Evolutionary conservation across 163 green algal genomes (phyloP).

Genomic region (Scenedesmus sp.): DNA sequence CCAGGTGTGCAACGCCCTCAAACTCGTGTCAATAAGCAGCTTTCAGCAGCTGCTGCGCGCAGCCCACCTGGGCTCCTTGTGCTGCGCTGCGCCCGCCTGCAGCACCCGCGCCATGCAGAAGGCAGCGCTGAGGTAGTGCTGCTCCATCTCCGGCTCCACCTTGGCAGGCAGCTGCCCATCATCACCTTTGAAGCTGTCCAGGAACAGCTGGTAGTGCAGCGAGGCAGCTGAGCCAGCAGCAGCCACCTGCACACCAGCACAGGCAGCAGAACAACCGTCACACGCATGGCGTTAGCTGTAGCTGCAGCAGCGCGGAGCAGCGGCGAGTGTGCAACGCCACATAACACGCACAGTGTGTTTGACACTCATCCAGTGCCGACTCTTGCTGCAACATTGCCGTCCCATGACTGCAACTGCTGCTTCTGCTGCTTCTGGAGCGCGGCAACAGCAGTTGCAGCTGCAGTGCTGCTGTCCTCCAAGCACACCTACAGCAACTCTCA

Average conservation of each 20-base stretch:
- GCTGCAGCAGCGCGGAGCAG: not conserved
- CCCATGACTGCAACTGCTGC: not conserved
- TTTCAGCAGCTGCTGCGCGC: not conserved
- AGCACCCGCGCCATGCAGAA: slow-evolving; percentile 68
- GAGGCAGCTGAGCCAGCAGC: slow-evolving; percentile 33
- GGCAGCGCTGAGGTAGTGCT: slow-evolving; percentile 61
- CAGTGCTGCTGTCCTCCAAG: not conserved
- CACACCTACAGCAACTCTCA: not conserved
- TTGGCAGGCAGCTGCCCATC: slow-evolving; percentile 38
- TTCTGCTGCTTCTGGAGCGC: too few species aligned
- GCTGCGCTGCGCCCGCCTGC: slow-evolving; percentile 33
- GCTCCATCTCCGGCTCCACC: slow-evolving; percentile 59
- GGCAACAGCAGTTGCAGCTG: not conserved
- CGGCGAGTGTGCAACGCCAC: not conserved
- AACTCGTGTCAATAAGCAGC: not conserved
- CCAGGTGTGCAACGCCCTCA: not conserved
- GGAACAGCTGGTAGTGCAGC: slow-evolving; percentile 60
- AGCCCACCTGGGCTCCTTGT: not conserved
- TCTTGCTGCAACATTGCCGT: not conserved
- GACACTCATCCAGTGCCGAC: not conserved
- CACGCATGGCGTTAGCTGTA: not conserved
- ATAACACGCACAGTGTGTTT: not conserved
- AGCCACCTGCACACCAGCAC: slow-evolving; percentile 39
- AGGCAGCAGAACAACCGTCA: not conserved
- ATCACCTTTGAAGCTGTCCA: slow-evolving; percentile 59